Evolutionary conservation across 768 basidiomycete species (phyloP).

Genomic region (Suillus discolor): DNA sequence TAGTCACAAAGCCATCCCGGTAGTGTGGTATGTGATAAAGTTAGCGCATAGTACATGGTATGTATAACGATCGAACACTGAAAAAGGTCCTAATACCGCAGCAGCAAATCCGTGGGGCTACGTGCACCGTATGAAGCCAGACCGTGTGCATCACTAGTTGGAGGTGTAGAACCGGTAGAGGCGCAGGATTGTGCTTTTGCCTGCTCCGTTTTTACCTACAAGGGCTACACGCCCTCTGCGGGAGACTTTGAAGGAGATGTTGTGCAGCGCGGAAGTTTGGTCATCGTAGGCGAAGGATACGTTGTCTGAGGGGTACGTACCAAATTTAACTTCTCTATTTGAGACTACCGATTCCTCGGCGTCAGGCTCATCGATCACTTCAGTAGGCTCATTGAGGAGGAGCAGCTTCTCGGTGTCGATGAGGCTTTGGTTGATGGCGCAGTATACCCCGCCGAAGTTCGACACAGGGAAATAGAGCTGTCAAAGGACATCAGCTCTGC

Average conservation of each 20-base stretch:
- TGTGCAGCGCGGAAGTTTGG: conserved; percentile 64
- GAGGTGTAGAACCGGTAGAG: conserved; percentile 91
- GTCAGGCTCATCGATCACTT: conserved; percentile 79
- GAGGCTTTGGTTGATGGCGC: conserved; percentile 72
- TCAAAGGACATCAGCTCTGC: conserved; percentile 4
- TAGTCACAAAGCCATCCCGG: no score
- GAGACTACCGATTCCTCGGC: conserved; percentile 73
- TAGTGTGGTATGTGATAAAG: no score
- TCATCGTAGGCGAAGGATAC: conserved; percentile 87
- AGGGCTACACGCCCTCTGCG: conserved; percentile 88
- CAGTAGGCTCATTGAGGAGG: conserved; percentile 78
- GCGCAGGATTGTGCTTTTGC: conserved; percentile 85
- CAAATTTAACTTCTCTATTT: conserved; percentile 86
- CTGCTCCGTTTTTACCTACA: conserved; percentile 81
- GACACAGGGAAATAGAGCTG: conserved; percentile 76
- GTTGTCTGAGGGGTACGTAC: conserved; percentile 64
- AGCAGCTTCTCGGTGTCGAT: conserved; percentile 87
- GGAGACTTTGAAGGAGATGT: conserved; percentile 86
- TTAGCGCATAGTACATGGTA: no score
- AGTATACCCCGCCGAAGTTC: conserved; percentile 78
- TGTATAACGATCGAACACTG: no score
- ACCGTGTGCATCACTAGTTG: no score
- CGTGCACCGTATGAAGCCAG: no score
- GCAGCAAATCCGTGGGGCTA: no score
- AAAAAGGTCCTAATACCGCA: no score